phyloP scores from a whole-genome alignment of 1,284 basidiomycete genomes.

The Leccinum fallax region DNA sequence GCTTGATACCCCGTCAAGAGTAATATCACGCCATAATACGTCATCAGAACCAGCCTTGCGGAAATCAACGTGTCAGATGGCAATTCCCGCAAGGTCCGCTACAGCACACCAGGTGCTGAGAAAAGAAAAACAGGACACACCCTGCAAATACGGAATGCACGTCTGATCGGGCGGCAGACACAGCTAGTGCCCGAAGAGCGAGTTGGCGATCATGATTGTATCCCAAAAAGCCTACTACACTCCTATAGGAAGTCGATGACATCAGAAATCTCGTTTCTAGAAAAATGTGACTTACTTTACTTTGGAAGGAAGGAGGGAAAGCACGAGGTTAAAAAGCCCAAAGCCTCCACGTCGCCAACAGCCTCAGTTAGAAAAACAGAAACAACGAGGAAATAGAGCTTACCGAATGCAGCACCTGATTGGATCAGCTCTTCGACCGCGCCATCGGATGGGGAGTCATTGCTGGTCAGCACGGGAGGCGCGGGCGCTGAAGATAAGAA shows the following conservation, averaged over 20 bases:
- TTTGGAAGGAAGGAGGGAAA: constrained; percentile 71
- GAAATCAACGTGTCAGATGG: not conserved
- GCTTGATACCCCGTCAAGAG: constrained; percentile 74
- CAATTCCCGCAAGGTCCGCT: not conserved
- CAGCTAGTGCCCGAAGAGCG: constrained; percentile 66
- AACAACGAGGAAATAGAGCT: constrained; percentile 6
- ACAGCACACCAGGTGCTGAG: not conserved
- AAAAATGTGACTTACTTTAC: constrained; percentile 50
- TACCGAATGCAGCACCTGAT: constrained; percentile 75
- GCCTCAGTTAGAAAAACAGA: not conserved
- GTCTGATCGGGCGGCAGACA: constrained; percentile 65
- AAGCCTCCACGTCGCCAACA: constrained; percentile 42
- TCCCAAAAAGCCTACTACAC: constrained; percentile 71
- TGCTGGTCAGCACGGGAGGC: constrained; percentile 15
- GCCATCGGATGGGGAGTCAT: constrained; percentile 43
- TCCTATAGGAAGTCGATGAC: constrained; percentile 39
- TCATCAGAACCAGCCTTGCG: constrained; percentile 72
- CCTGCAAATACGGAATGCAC: constrained; percentile 76
- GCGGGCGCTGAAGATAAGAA: constrained; percentile 23
- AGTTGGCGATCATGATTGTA: constrained; percentile 70
- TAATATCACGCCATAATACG: constrained; percentile 72
- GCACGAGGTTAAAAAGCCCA: constrained; percentile 77
- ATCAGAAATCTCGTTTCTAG: not conserved
- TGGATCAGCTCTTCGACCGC: constrained; percentile 71
- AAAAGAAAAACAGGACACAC: constrained; percentile 38